Conservation (phyloP, 371 early-diverging fungal genomes). For the Mucor indicus region DNA sequence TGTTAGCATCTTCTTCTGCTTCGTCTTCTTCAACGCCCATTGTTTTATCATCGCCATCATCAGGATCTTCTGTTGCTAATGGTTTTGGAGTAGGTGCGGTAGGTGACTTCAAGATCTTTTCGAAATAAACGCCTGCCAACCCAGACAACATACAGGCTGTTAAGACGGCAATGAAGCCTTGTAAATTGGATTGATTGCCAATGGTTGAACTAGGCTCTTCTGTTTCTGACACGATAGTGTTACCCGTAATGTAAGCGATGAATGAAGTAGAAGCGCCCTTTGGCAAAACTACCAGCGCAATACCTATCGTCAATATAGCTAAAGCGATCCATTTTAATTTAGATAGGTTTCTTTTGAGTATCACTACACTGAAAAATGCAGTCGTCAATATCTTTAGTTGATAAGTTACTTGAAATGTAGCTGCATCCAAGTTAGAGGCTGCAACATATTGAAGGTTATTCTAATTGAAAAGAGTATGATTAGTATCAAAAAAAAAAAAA, state of each 20-base stretch:
- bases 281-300: slow-evolving; percentile 72
- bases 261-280: slow-evolving; percentile 20
- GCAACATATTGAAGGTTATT: slow-evolving; percentile 95
- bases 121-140: slow-evolving; percentile 96
- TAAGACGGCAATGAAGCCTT: slow-evolving; percentile 64
- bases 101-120: slow-evolving; percentile 83
- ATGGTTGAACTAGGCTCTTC: not conserved
- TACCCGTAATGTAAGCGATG: slow-evolving; percentile 12
- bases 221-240: not conserved
- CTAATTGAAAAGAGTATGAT: slow-evolving; percentile 14
- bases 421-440: slow-evolving; percentile 86
- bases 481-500: not conserved
- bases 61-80: slow-evolving; percentile 13
- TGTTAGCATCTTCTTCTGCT: not conserved
- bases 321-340: slow-evolving; percentile 82
- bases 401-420: slow-evolving; percentile 95
- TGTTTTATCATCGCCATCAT: slow-evolving; percentile 17
- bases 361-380: slow-evolving; percentile 84
- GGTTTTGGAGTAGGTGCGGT: slow-evolving; percentile 32
- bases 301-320: slow-evolving; percentile 78
- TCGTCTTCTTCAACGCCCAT: slow-evolving; percentile 9
- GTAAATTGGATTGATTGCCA: slow-evolving; percentile 44
- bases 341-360: slow-evolving; percentile 69
- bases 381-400: slow-evolving; percentile 96
- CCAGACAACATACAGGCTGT: slow-evolving; percentile 89